Evolutionary conservation across 2,329 filamentous ascomycete genomes (phyloP).

Genomic region (Plectosphaerella sp.): DNA sequence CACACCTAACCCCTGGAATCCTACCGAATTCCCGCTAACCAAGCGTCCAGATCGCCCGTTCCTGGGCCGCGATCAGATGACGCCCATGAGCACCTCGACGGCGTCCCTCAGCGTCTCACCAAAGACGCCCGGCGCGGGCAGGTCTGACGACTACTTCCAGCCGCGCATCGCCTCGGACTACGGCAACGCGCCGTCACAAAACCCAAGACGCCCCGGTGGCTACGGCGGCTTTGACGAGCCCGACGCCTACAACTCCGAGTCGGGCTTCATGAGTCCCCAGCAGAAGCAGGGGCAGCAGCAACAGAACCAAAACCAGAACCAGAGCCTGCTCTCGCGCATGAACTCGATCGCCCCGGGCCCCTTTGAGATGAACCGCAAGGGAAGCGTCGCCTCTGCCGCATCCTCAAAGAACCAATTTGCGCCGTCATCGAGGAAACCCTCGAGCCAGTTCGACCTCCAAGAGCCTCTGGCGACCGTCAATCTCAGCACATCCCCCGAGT

Average conservation of each 20-base stretch:
- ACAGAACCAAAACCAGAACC: conserved; percentile 10
- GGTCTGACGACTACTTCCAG: conserved; percentile 38
- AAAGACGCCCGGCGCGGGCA: conserved; percentile 45
- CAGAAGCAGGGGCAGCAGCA: conserved; percentile 25
- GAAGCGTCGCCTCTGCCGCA: background rate
- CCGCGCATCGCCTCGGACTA: conserved; percentile 40
- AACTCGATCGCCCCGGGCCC: conserved; percentile 63
- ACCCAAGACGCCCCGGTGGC: conserved; percentile 36
- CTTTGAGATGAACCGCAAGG: conserved; percentile 46
- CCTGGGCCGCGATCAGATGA: conserved; percentile 53
- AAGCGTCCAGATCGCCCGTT: conserved; percentile 45
- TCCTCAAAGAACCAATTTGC: background rate
- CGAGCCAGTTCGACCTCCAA: background rate
- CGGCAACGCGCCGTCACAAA: conserved; percentile 32
- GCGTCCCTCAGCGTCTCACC: conserved; percentile 62
- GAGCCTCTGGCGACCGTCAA: background rate
- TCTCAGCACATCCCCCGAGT: background rate
- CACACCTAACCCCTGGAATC: no score
- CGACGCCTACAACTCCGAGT: conserved; percentile 29
- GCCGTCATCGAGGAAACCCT: background rate
- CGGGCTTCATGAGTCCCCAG: conserved; percentile 42
- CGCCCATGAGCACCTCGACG: conserved; percentile 57
- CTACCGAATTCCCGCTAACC: conserved; percentile 22
- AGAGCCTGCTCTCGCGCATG: conserved; percentile 50
- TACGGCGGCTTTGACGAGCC: conserved; percentile 44